Conservation (phyloP, 306 rosid species). For the Dryas alaskensis region DNA sequence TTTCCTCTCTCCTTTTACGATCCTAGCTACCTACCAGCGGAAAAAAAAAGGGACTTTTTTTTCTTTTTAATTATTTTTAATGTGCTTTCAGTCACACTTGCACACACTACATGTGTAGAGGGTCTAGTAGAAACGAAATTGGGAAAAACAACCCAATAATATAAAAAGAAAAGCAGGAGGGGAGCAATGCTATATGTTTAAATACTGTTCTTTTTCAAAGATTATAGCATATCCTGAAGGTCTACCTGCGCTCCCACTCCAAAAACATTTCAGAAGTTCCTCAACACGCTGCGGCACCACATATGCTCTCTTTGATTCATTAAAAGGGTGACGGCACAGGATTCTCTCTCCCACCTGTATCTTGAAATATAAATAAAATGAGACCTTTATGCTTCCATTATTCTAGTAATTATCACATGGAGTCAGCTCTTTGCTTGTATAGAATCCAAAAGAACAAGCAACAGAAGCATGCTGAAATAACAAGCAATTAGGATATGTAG, state of each 20-base stretch:
- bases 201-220: background rate
- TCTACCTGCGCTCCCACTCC: constrained; percentile 81
- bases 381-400: constrained; percentile 9
- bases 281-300: constrained; percentile 94
- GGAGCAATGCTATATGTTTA: background rate
- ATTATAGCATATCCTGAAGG: constrained; percentile 7
- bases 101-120: too few relatives aligned
- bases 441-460: background rate
- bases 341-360: constrained; percentile 87
- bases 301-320: constrained; percentile 95
- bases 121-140: too few relatives aligned
- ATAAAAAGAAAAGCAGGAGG: background rate
- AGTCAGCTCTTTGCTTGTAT: background rate
- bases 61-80: too few relatives aligned
- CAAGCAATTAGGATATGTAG: background rate
- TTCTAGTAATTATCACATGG: constrained; percentile 3
- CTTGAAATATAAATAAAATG: constrained; percentile 16
- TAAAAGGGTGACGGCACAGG: constrained; percentile 94
- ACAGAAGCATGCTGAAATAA: background rate
- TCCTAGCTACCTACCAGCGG: too few relatives aligned
- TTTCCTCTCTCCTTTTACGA: too few relatives aligned
- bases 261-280: constrained; percentile 89
- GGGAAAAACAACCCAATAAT: background rate
- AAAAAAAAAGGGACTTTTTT: too few relatives aligned
- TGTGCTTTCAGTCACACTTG: too few relatives aligned